These are phyloP conservation scores for Diospyros lotus DNA, from an alignment of 148 eudicot species.

Conservation along the genomic window DNA sequence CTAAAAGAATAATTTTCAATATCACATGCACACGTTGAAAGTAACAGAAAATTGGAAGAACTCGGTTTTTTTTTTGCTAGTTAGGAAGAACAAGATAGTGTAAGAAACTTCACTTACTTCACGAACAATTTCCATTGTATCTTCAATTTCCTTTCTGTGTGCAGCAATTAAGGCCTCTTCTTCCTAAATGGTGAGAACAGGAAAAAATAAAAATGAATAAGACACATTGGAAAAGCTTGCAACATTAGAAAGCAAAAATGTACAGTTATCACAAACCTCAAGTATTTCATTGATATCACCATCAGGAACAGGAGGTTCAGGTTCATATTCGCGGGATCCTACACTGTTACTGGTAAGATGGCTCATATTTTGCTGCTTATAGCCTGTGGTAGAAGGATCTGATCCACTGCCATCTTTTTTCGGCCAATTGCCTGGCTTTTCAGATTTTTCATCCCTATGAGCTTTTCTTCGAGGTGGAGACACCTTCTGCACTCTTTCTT, in stretches of 20 bases:
- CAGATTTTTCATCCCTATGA: slow-evolving; percentile 72
- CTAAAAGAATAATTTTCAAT: background rate
- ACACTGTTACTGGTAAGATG: slow-evolving; percentile 30
- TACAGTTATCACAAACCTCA: slow-evolving; percentile 48
- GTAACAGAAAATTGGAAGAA: background rate
- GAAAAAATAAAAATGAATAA: background rate
- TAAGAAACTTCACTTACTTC: slow-evolving; percentile 57
- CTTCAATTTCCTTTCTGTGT: slow-evolving; percentile 98
- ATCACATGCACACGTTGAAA: no score
- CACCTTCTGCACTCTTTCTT: slow-evolving; percentile 73
- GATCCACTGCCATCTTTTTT: slow-evolving; percentile 60
- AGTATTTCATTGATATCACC: slow-evolving; percentile 79
- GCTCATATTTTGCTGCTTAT: slow-evolving; percentile 47
- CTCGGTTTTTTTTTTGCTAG: background rate
- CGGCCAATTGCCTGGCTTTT: slow-evolving; percentile 58
- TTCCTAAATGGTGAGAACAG: slow-evolving; percentile 52
- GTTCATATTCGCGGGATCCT: slow-evolving; percentile 43
- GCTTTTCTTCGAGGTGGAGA: slow-evolving; percentile 92
- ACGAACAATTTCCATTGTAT: slow-evolving; percentile 99
- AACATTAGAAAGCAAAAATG: slow-evolving; percentile 2
- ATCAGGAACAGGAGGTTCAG: slow-evolving; percentile 55
- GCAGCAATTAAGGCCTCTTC: slow-evolving; percentile 94
- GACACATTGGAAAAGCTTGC: background rate
- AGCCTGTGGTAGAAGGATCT: slow-evolving; percentile 42
- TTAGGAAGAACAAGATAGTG: no score